Evolutionary conservation across 768 basidiomycete genomes (phyloP).

Genomic region (Calocera cornea): DNA sequence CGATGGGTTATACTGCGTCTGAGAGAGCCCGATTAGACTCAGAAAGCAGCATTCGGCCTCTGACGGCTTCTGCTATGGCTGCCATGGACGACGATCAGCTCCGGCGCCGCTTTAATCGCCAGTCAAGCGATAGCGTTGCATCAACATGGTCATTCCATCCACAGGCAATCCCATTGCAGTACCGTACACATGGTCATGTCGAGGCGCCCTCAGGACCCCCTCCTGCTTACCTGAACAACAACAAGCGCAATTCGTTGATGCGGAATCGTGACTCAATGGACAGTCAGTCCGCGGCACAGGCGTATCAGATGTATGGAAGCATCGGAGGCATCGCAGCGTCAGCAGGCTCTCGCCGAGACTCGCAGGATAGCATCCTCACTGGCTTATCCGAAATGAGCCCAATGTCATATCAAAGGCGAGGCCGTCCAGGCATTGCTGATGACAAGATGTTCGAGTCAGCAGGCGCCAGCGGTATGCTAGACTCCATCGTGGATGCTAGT

Average conservation of each 20-base stretch:
- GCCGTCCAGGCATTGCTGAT: neutral
- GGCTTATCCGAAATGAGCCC: neutral
- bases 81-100: neutral
- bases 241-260: neutral
- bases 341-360: neutral
- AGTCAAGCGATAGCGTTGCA: neutral
- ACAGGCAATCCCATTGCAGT: neutral
- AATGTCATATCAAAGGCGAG: neutral
- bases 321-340: neutral
- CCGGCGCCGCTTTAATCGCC: neutral
- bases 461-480: neutral
- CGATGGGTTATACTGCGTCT: neutral
- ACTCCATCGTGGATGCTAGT: neutral
- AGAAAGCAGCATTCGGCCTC: neutral
- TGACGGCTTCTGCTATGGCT: neutral
- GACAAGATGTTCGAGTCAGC: conserved; percentile 1
- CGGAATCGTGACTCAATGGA: neutral
- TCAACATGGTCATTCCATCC: neutral
- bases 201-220: neutral
- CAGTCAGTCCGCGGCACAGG: neutral
- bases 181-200: neutral
- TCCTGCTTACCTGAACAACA: neutral
- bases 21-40: neutral
- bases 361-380: neutral
- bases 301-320: neutral